These are phyloP conservation scores for Apophysomyces elegans DNA, from an alignment of 371 early-diverging fungal genomes.

Conservation along the genomic window DNA sequence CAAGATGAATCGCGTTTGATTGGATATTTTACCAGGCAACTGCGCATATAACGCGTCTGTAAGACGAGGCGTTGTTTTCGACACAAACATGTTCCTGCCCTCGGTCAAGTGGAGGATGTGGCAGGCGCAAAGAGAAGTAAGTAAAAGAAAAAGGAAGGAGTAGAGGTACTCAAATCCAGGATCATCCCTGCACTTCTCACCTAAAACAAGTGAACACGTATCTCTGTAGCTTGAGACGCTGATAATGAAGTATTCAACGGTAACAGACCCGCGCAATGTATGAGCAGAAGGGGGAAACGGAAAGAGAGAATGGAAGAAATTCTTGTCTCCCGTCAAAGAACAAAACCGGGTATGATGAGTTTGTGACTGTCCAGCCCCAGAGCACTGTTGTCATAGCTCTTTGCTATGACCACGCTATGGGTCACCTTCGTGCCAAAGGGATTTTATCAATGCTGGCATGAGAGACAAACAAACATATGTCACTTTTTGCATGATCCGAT, in stretches of 20 bases:
- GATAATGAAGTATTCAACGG: background rate
- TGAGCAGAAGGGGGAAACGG: background rate
- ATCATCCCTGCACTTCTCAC: background rate
- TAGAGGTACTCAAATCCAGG: background rate
- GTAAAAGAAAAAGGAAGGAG: background rate
- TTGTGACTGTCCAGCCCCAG: background rate
- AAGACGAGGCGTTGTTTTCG: background rate
- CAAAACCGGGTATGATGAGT: background rate
- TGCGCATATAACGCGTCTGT: background rate
- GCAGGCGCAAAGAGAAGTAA: background rate
- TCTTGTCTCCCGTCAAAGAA: background rate
- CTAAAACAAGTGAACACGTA: background rate
- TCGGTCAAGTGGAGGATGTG: background rate
- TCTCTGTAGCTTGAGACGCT: background rate
- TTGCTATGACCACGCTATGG: background rate
- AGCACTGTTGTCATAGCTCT: background rate
- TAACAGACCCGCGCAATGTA: background rate
- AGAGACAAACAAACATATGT: background rate
- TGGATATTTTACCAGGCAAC: background rate
- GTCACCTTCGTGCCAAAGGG: background rate
- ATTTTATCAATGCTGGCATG: background rate
- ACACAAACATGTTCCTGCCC: background rate
- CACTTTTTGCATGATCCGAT: constrained; percentile 8
- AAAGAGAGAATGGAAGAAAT: background rate
- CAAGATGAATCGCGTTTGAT: background rate